Evolutionary conservation across 139 green algal genomes (phyloP), one percentile per base, ranked within the genome.

Genomic region (Chlamydomonas sp.): DNA sequence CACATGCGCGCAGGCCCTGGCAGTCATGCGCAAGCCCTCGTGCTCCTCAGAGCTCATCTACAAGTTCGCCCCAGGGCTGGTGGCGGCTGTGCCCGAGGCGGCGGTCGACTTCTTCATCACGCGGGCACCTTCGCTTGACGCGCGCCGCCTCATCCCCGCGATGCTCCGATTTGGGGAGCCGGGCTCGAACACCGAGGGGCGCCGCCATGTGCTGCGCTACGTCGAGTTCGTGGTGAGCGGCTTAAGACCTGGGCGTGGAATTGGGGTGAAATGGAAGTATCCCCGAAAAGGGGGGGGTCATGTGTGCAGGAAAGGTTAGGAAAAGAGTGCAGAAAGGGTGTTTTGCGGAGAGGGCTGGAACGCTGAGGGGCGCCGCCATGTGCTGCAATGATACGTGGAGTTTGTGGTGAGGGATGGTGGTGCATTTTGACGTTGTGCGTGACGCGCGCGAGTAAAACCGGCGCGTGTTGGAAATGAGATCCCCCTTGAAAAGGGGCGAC

Each of bases 341-440:
- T 89, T 84, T 67, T 84, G 78, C 20, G 86, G 91, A 63, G 48
- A 60, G 2, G 67, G 58, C 4, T 76, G 73, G 3, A 30, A 67
- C 0, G 22, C 62, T 1, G 72, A 48, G 8, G 71, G 71, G 13
- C 62, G 76, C 1, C 54, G 54, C 1, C 71, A 92, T 29, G 87
- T 87, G 13, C 69, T 96, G 30, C 78, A n/a, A n/a, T n/a, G 86
- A 33, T 98, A 94, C 73, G 68, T 97, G 16, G 76, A 88, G 63
- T 89, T 78, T 57, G 90, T 84, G n/a, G n/a, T n/a, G n/a, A n/a
- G n/a, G n/a, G n/a, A n/a, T n/a, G n/a, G n/a, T n/a, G n/a, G n/a
- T n/a, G n/a, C n/a, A n/a, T n/a, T n/a, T n/a, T n/a, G n/a, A n/a
- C n/a, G n/a, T n/a, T n/a, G n/a, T n/a, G n/a, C n/a, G n/a, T n/a